Evolutionary conservation across 1,284 basidiomycete genomes (phyloP), one percentile per base, ranked within the genome.

Genomic region (Puccinia polysora): DNA sequence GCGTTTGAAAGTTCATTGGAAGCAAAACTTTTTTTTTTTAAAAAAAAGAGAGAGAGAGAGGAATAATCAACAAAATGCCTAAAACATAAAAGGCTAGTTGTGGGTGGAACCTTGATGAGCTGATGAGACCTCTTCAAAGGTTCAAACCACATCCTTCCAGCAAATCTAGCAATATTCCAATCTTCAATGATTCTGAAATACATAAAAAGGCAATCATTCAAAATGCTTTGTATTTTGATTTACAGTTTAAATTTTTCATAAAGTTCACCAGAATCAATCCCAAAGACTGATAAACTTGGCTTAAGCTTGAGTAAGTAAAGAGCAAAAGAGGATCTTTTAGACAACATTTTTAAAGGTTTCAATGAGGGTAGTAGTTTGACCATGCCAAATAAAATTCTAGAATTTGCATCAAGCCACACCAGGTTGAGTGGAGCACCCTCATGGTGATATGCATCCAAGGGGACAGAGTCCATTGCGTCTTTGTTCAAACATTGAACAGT

Each of bases 161-260:
- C 28, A 15, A 36, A 15, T 12, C 58, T 15, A 60, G 28, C 28
- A 10, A 60, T 6, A 8, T 20, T 5, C 58, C 58, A 60, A 34
- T 60, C 58, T 23, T 60, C 43, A 20, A 60, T 28, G n/a, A 60
- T 60, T n/a, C 32, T 60, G n/a, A 60, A 60, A 20, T 43, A 60
- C 8, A 20, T 38, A 60, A 60, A 60, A 10, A 60, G 25, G 25
- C 58, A 36, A 20, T 60, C 58, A 20, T 36, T 60, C 58, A 60
- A 43, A 14, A 60, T 23, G 18, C 58, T 38, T 14, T 60, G 30
- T 7, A 60, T 60, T 18, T 20, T 38, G 25, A 38, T 30, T 14
- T 30, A 60, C 5, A 60, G 58, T 20, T 36, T 34, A 20, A 60
- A 38, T 28, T 60, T 30, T 28, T 60, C 7, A 28, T 40, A 14